A percentile compares a stretch with the other conserved stretches of the same genome.
Conservation (phyloP, 2,329 filamentous ascomycete genomes). For the Zymoseptoria tritici region DNA sequence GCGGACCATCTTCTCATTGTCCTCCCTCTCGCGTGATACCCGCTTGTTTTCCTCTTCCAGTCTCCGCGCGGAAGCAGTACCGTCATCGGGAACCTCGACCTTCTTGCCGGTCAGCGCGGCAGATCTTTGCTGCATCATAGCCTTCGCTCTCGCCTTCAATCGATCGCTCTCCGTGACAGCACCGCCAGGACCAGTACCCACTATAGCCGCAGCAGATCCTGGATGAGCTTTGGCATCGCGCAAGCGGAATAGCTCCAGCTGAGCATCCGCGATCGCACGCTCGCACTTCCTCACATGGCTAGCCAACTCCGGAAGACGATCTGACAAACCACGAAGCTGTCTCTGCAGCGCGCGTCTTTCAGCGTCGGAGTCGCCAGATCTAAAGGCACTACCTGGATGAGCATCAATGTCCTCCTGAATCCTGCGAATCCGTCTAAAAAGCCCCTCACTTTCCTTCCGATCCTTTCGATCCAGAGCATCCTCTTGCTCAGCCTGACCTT, state of each 20-base stretch:
- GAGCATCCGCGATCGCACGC: conserved; percentile 84
- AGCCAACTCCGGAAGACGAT: conserved; percentile 84
- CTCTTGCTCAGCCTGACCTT: conserved; percentile 82
- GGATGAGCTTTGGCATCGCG: conserved; percentile 91
- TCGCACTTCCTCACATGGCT: conserved; percentile 88
- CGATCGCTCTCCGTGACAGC: conserved; percentile 86
- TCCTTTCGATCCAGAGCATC: conserved; percentile 86
- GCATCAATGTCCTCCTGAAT: conserved; percentile 91
- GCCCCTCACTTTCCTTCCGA: conserved; percentile 82
- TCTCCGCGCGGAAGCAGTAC: conserved; percentile 71
- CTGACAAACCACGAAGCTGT: conserved; percentile 79
- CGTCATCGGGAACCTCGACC: conserved; percentile 59
- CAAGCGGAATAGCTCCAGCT: conserved; percentile 84
- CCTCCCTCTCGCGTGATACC: conserved; percentile 77
- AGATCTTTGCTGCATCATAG: conserved; percentile 97
- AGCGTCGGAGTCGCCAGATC: conserved; percentile 72
- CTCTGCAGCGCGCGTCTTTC: conserved; percentile 80
- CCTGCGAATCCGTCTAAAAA: conserved; percentile 84
- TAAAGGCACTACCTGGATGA: conserved; percentile 69
- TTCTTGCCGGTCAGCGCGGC: conserved; percentile 81
- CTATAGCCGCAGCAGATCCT: conserved; percentile 67
- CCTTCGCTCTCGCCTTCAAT: conserved; percentile 88
- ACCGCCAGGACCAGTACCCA: conserved; percentile 89
- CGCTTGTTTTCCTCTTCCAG: conserved; percentile 82
- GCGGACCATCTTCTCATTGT: conserved; percentile 91